A percentile compares a stretch with the other conserved stretches of the same genome.
Evolutionary conservation across 352 stramenopile genomes (phyloP).

Genomic region (Pythium grandisporangium): DNA sequence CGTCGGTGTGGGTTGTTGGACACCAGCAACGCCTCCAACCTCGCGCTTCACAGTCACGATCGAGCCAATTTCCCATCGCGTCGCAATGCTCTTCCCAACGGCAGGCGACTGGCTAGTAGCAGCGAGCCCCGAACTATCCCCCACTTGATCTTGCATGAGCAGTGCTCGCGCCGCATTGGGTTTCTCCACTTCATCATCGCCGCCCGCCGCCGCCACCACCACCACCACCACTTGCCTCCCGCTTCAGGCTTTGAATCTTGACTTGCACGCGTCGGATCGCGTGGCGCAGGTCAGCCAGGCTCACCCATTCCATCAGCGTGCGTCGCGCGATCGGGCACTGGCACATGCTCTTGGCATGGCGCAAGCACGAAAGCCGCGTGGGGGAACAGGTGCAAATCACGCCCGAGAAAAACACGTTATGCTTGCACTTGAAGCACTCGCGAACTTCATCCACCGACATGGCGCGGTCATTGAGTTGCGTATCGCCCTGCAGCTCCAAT

Average conservation of each 20-base stretch:
- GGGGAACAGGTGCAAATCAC: constrained; percentile 61
- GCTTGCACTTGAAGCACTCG: constrained; percentile 58
- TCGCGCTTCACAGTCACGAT: no score
- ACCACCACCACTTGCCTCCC: background rate
- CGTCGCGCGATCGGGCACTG: constrained; percentile 39
- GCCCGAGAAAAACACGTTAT: constrained; percentile 78
- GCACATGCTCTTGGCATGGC: constrained; percentile 60
- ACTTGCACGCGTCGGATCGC: constrained; percentile 61
- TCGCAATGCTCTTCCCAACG: no score
- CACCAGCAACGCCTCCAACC: no score
- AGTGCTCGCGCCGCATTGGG: no score
- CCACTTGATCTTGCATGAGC: no score
- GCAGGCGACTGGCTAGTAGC: no score
- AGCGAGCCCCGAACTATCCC: no score
- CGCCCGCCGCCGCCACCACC: no score
- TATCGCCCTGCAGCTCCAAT: constrained; percentile 51
- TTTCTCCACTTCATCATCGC: no score
- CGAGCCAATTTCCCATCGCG: no score
- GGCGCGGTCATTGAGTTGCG: constrained; percentile 59
- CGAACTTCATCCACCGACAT: constrained; percentile 67
- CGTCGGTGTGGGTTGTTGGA: no score
- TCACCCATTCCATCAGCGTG: constrained; percentile 62
- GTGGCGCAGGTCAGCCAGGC: constrained; percentile 45
- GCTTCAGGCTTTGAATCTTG: constrained; percentile 30
- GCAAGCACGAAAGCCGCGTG: constrained; percentile 45